A percentile compares a stretch with the other conserved stretches of the same genome.
Conservation (phyloP, 139 green algal species). For the Closterium sp. region DNA sequence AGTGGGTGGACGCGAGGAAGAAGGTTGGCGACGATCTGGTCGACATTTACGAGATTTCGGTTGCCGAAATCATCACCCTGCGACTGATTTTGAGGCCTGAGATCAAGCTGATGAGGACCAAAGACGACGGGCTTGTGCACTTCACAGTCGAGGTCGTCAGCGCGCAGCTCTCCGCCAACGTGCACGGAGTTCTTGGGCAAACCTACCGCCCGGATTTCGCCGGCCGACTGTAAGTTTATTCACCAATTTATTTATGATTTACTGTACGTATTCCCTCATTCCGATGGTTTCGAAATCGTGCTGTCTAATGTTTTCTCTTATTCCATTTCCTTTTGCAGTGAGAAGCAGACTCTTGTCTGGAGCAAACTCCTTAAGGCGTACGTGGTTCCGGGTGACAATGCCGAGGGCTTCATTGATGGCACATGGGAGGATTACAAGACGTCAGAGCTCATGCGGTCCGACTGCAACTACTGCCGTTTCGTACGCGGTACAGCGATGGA, state of each 20-base stretch:
- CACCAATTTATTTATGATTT: no score
- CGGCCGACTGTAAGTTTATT: conserved; percentile 15
- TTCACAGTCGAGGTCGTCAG: conserved; percentile 3
- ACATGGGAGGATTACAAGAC: conserved; percentile 2
- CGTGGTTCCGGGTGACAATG: conserved; percentile 23
- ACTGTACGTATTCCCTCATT: no score
- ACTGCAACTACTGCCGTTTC: conserved; percentile 31
- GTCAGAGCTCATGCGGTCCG: not conserved
- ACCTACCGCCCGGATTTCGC: conserved; percentile 17
- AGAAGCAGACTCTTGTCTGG: not conserved
- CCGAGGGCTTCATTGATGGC: conserved; percentile 27
- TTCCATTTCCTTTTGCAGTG: not conserved
- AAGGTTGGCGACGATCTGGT: not conserved
- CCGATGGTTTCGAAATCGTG: no score
- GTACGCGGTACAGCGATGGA: not conserved
- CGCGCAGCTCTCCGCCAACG: not conserved
- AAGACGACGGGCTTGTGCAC: conserved; percentile 12
- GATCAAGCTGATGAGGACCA: conserved; percentile 12
- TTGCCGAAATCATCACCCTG: not conserved
- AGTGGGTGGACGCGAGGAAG: conserved; percentile 4
- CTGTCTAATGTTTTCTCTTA: no score
- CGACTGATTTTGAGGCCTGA: conserved; percentile 11
- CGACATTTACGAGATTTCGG: not conserved
- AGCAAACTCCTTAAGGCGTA: not conserved
- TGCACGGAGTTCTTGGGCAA: conserved; percentile 17